A percentile compares a stretch with the other conserved stretches of the same genome.
Evolutionary conservation across 1,284 basidiomycete species (phyloP).

Genomic region (Abortiporus biennis): DNA sequence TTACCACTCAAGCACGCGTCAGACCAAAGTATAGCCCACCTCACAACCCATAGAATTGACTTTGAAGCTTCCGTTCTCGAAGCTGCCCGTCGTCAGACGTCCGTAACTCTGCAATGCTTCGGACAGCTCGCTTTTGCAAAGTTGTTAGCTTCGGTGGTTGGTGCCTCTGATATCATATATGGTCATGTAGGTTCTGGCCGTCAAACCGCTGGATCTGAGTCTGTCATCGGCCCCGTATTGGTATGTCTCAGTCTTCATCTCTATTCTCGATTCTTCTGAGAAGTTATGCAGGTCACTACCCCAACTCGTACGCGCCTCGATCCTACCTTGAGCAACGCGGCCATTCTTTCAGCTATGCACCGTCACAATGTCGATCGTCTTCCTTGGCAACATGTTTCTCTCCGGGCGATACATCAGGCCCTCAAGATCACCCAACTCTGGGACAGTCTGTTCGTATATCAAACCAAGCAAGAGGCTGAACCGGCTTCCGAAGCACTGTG

Average conservation of each 20-base stretch:
- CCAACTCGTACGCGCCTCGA: conserved; percentile 35
- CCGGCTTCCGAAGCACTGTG: conserved; percentile 22
- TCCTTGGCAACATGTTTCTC: conserved; percentile 41
- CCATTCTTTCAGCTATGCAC: conserved; percentile 34
- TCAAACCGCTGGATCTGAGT: conserved; percentile 34
- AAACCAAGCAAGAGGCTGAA: conserved; percentile 22
- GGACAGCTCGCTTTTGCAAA: conserved; percentile 39
- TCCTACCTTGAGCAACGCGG: conserved; percentile 23
- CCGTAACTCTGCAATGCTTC: conserved; percentile 30
- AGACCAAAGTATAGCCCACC: background rate
- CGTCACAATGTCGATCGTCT: conserved; percentile 32
- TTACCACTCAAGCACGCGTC: conserved; percentile 1
- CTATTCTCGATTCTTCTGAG: no score
- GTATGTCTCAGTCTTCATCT: conserved; percentile 24
- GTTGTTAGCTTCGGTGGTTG: conserved; percentile 28
- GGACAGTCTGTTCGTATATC: conserved; percentile 44
- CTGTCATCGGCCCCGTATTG: conserved; percentile 43
- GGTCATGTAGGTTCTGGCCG: conserved; percentile 45
- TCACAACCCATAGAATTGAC: conserved; percentile 1
- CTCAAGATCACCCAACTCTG: conserved; percentile 30
- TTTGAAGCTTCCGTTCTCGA: background rate
- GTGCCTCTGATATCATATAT: conserved; percentile 34
- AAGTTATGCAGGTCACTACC: conserved; percentile 49
- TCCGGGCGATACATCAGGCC: conserved; percentile 35
- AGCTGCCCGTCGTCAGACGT: conserved; percentile 12